Evolutionary conservation across 139 green algal genomes (phyloP).

Genomic region (Chlorella sp.): DNA sequence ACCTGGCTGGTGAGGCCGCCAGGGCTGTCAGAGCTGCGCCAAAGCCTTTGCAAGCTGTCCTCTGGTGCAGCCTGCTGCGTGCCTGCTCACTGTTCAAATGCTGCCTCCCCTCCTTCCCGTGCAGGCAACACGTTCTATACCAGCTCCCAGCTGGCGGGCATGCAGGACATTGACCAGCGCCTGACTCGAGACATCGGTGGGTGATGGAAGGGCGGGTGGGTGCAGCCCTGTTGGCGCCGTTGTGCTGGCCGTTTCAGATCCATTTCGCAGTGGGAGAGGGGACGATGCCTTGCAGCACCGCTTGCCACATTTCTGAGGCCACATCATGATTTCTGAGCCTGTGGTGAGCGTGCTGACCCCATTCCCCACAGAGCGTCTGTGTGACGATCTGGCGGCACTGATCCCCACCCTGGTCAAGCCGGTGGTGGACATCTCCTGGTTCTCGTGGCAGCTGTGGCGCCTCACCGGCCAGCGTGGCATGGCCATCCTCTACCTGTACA

Average conservation of each 20-base stretch:
- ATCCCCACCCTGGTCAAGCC: constrained; percentile 82
- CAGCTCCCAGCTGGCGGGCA: constrained; percentile 57
- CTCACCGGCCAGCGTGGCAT: constrained; percentile 71
- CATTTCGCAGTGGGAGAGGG: no score
- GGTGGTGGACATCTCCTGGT: constrained; percentile 80
- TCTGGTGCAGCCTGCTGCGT: no score
- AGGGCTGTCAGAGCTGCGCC: no score
- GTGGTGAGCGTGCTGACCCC: not conserved
- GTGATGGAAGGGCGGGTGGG: not conserved
- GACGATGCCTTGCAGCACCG: no score
- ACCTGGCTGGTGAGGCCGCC: constrained; percentile 52
- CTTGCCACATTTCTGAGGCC: no score
- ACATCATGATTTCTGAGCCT: no score
- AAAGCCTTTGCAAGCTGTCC: no score
- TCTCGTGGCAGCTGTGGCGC: constrained; percentile 62
- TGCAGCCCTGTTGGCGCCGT: no score
- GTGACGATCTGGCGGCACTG: constrained; percentile 71
- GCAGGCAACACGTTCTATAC: constrained; percentile 67
- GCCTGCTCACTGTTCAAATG: no score
- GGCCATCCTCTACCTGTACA: constrained; percentile 79
- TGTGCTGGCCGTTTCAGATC: no score
- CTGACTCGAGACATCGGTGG: constrained; percentile 68
- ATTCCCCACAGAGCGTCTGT: constrained; percentile 57
- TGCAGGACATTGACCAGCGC: constrained; percentile 71
- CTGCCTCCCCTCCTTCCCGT: no score